Percentiles rank a stretch among this genome's conserved stretches.
phyloP scores from a whole-genome alignment of 2,329 filamentous ascomycete genomes.

The Pezicula radicicola region DNA sequence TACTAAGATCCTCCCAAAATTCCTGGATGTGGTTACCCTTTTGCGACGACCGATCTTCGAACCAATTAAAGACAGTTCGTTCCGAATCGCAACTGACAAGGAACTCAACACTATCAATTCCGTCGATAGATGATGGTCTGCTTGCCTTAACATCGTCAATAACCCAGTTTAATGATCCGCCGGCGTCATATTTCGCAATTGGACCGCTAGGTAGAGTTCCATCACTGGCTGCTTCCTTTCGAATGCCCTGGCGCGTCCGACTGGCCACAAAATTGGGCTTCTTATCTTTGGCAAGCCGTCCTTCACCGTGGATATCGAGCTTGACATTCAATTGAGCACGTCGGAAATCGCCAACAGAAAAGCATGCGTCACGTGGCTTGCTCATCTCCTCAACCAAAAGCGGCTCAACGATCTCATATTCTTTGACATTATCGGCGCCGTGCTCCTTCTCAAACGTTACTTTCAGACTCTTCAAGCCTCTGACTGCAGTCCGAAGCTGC shows the following conservation, averaged over 20 bases:
- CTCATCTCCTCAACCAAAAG: neutral
- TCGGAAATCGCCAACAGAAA: neutral
- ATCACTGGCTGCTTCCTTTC: constrained; percentile 1
- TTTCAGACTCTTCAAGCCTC: neutral
- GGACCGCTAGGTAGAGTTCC: constrained; percentile 5
- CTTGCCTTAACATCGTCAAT: neutral
- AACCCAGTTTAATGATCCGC: constrained; percentile 7
- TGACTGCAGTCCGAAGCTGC: neutral
- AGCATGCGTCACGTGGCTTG: neutral
- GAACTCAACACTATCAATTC: constrained; percentile 7
- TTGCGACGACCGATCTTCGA: neutral
- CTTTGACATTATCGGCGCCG: neutral
- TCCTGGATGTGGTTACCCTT: neutral
- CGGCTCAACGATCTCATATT: neutral
- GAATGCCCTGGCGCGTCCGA: constrained; percentile 9
- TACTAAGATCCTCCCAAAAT: constrained; percentile 5
- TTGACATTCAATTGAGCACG: neutral
- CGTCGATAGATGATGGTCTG: neutral
- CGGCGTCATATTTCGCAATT: constrained; percentile 7
- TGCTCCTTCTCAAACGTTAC: no score
- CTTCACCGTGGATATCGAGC: constrained; percentile 16
- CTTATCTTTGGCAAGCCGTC: constrained; percentile 11
- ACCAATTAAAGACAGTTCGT: no score
- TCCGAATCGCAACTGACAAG: neutral
- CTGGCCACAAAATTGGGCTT: constrained; percentile 12